Percentiles rank a stretch among this genome's conserved stretches.
Evolutionary conservation across 768 basidiomycete species (phyloP).

Genomic region (Auriscalpium microsporum): DNA sequence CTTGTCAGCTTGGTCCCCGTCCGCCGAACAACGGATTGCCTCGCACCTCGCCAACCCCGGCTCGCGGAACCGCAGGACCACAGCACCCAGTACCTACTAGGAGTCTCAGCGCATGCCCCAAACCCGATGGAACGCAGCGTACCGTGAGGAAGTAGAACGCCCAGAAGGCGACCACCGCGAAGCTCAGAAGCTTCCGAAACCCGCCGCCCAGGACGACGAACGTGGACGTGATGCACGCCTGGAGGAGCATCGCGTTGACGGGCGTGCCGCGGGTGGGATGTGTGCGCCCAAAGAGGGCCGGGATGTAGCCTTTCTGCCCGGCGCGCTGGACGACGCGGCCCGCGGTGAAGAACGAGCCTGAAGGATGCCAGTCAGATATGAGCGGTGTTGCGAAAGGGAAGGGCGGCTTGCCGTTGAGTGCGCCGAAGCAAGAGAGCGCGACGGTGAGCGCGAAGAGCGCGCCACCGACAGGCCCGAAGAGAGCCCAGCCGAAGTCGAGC

Average conservation of each 20-base stretch:
- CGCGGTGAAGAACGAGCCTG: conserved; percentile 65
- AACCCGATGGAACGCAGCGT: conserved; percentile 16
- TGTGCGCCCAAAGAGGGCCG: conserved; percentile 71
- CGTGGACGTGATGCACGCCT: conserved; percentile 60
- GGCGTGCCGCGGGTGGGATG: conserved; percentile 76
- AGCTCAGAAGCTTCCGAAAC: conserved; percentile 82
- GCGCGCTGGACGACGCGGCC: conserved; percentile 83
- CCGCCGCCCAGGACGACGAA: conserved; percentile 87
- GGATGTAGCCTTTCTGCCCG: conserved; percentile 81
- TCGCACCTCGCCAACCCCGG: conserved; percentile 71
- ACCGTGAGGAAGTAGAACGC: conserved; percentile 83
- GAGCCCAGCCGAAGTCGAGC: conserved; percentile 81
- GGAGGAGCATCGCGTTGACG: conserved; percentile 77
- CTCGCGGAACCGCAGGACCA: conserved; percentile 85
- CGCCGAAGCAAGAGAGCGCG: conserved; percentile 91
- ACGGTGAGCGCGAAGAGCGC: conserved; percentile 85
- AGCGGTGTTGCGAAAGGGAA: no score
- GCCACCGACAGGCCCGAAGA: conserved; percentile 85
- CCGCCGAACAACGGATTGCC: conserved; percentile 5
- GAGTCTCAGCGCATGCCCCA: not conserved
- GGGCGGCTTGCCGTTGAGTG: conserved; percentile 60
- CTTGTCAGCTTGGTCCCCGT: not conserved
- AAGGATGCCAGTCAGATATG: conserved; percentile 7
- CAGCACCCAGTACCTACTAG: conserved; percentile 70
- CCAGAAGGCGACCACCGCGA: conserved; percentile 82